These are phyloP conservation scores for Erodium maritimum DNA, from an alignment of 345 rosid species.

Conservation along the genomic window DNA sequence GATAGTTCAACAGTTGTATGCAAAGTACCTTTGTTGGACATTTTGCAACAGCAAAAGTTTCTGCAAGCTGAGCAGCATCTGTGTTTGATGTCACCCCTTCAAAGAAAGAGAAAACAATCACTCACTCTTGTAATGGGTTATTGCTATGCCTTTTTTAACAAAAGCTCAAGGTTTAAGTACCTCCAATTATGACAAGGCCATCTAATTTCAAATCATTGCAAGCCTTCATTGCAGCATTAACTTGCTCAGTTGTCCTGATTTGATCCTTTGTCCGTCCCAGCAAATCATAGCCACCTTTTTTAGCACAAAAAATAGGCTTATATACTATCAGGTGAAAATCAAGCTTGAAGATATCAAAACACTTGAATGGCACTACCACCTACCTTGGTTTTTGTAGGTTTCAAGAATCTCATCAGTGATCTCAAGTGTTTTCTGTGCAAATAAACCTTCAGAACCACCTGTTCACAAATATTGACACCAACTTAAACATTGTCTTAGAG, in stretches of 20 bases:
- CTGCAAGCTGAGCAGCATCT: constrained; percentile 98
- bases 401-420: constrained; percentile 66
- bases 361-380: constrained; percentile 6
- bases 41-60: constrained; percentile 76
- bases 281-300: constrained; percentile 87
- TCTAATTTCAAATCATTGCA: constrained; percentile 86
- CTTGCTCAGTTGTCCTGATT: constrained; percentile 93
- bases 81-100: constrained; percentile 91
- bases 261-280: constrained; percentile 97
- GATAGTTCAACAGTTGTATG: background rate
- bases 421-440: constrained; percentile 86
- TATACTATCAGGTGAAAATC: constrained; percentile 5
- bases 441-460: constrained; percentile 98
- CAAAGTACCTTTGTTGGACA: constrained; percentile 68
- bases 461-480: constrained; percentile 5
- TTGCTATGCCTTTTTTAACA: constrained; percentile 1
- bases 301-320: constrained; percentile 7
- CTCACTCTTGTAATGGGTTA: background rate
- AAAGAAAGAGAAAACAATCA: constrained; percentile 12
- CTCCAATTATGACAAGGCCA: constrained; percentile 95
- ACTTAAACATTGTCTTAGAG: background rate
- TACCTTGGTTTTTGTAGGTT: constrained; percentile 96
- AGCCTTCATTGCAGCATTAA: constrained; percentile 64
- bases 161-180: constrained; percentile 21
- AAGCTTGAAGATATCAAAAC: constrained; percentile 8